phyloP scores from a whole-genome alignment of 441 rosid genomes.

The Jatropha podagrica region DNA sequence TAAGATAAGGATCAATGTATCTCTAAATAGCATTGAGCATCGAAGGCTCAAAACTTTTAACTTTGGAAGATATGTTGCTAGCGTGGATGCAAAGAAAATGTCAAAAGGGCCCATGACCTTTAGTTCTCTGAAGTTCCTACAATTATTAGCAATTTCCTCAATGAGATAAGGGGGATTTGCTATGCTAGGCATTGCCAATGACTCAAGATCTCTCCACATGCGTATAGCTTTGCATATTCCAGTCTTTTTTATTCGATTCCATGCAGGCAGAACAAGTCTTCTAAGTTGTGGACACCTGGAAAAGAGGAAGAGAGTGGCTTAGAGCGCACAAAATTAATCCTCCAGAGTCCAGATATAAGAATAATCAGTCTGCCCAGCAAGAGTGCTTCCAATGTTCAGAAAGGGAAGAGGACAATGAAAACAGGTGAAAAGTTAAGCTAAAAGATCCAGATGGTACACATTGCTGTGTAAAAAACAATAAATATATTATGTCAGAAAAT shows the following conservation, averaged over 20 bases:
- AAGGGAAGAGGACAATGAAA: not conserved
- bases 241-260: conserved; percentile 78
- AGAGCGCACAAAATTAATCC: not conserved
- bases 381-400: conserved; percentile 3
- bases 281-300: conserved; percentile 62
- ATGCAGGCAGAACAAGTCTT: conserved; percentile 75
- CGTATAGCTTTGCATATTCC: conserved; percentile 74
- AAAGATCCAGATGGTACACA: not conserved
- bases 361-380: not conserved
- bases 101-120: conserved; percentile 90
- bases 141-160: conserved; percentile 68
- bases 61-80: conserved; percentile 47
- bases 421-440: not conserved
- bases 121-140: conserved; percentile 62
- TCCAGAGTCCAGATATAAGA: not conserved
- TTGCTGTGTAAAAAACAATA: too few relatives aligned
- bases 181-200: conserved; percentile 90
- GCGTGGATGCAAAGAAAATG: conserved; percentile 46
- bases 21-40: conserved; percentile 55
- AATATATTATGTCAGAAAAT: not conserved
- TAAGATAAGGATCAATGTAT: conserved; percentile 55
- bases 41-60: conserved; percentile 71
- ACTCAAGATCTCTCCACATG: conserved; percentile 75
- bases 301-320: conserved; percentile 11
- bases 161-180: conserved; percentile 64